Conservation (phyloP, 2,329 filamentous ascomycete species). For the Fusarium fujikuroi region DNA sequence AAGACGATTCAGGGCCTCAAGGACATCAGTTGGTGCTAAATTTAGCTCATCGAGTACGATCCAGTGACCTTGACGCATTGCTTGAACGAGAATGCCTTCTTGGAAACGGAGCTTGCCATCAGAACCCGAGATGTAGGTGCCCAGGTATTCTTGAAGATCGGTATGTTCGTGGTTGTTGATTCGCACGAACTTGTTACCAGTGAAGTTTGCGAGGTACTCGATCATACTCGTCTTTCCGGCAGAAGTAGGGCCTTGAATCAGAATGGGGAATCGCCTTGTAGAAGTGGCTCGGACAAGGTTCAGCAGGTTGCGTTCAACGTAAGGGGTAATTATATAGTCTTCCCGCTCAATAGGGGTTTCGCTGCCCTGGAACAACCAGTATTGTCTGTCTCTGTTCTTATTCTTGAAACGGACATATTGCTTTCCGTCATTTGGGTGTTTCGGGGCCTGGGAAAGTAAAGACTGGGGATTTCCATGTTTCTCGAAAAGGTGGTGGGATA, state of each 20-base stretch:
- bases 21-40: slow-evolving; percentile 93
- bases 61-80: slow-evolving; percentile 93
- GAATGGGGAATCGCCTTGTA: slow-evolving; percentile 88
- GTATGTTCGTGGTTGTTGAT: slow-evolving; percentile 99
- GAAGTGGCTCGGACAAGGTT: slow-evolving; percentile 95
- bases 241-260: slow-evolving; percentile 96
- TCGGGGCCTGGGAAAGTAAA: slow-evolving; percentile 81
- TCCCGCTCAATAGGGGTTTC: slow-evolving; percentile 73
- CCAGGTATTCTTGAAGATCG: slow-evolving; percentile 96
- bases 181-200: slow-evolving; percentile 94
- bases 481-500: slow-evolving; percentile 82
- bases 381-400: slow-evolving; percentile 73
- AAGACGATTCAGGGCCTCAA: slow-evolving; percentile 94
- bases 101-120: slow-evolving; percentile 91
- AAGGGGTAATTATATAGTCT: slow-evolving; percentile 97
- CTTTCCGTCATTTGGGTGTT: slow-evolving; percentile 78
- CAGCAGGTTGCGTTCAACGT: slow-evolving; percentile 92
- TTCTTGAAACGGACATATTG: slow-evolving; percentile 83
- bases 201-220: slow-evolving; percentile 95
- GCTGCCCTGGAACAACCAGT: slow-evolving; percentile 86
- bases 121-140: slow-evolving; percentile 87
- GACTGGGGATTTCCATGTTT: slow-evolving; percentile 74
- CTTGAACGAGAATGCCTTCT: slow-evolving; percentile 92
- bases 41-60: slow-evolving; percentile 98
- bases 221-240: slow-evolving; percentile 99